Evolutionary conservation across 257 asterid genomes (phyloP), one percentile per base, ranked within the genome.

Genomic region (Nicotiana attenuata): DNA sequence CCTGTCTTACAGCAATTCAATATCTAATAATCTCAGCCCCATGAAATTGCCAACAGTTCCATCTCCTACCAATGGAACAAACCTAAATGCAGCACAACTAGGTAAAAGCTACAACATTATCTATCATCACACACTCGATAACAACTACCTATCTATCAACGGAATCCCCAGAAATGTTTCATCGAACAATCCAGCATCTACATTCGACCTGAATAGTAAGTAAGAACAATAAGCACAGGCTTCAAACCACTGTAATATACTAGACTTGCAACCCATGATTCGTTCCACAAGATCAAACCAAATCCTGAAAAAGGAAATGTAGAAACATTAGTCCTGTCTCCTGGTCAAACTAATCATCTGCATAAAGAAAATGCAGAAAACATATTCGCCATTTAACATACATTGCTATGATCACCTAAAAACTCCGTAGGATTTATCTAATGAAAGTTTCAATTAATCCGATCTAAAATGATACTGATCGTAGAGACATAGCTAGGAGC

Each of bases 271-370:
- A 45, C 17, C 60, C 76, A 80, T 80, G 57, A 64, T 61, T 80
- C 50, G 45, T 45, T 64, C 31, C 45, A 64, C 76, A 80, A 45
- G 50, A 80, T 64, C 33, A 80, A 61, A 67, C 60, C 63, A 80
- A 80, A 80, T 80, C 82, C 76, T 80, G 82, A 26, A 64, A 64
- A 64, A 19, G 52, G 26, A 29, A 26, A 45, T 65, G 63, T 45
- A 5, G 10, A 80, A 80, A 80, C 3, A 59, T 45, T 14, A 80
- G 76, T 61, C 82, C 41, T 64, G 19, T 45, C 50, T 80, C 41
- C 59, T 19, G 38, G 10, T 65, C 69, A 65, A 63, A 29, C 22
- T 80, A 80, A 50, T 80, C 29, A 60, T 78, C 71, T 20, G 13
- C 16, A 63, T 61, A 45, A 79, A 45, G 28, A 41, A 78, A 16